phyloP scores from a whole-genome alignment of 768 basidiomycete genomes.

The Roridomyces roridus region DNA sequence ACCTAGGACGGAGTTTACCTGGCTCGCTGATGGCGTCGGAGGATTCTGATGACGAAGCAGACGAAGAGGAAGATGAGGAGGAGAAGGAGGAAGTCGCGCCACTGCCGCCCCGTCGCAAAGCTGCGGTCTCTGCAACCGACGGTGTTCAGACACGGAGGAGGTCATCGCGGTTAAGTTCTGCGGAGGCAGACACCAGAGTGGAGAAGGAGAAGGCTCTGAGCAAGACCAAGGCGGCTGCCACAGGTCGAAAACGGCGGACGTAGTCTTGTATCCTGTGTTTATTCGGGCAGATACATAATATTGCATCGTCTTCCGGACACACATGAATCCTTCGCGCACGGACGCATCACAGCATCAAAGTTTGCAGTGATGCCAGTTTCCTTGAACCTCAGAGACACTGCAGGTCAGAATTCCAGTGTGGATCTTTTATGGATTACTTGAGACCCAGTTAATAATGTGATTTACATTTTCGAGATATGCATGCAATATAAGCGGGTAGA shows the following conservation, averaged over 20 bases:
- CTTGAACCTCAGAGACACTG: too few species aligned
- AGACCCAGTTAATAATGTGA: constrained; percentile 20
- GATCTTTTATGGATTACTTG: background rate
- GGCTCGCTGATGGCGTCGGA: constrained; percentile 34
- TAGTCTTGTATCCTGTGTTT: background rate
- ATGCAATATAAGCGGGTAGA: constrained; percentile 3
- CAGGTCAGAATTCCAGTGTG: too few species aligned
- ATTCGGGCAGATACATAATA: too few species aligned
- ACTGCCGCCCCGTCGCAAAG: constrained; percentile 36
- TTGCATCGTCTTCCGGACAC: too few species aligned
- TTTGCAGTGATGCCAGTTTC: too few species aligned
- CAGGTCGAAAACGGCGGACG: constrained; percentile 16
- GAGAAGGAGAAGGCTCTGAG: constrained; percentile 19
- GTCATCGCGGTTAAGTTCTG: constrained; percentile 45
- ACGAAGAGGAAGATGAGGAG: constrained; percentile 38
- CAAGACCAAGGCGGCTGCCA: constrained; percentile 5
- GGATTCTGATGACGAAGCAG: constrained; percentile 36
- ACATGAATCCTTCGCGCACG: too few species aligned
- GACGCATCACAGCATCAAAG: too few species aligned
- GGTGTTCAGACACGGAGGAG: constrained; percentile 46
- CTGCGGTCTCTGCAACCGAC: constrained; percentile 41
- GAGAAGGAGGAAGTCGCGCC: constrained; percentile 47
- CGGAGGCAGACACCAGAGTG: constrained; percentile 5
- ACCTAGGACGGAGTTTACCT: constrained; percentile 27
- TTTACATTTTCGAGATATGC: constrained; percentile 24